These are phyloP conservation scores for Colletotrichum truncatum DNA, from an alignment of 2,329 filamentous ascomycete species.

Conservation along the genomic window DNA sequence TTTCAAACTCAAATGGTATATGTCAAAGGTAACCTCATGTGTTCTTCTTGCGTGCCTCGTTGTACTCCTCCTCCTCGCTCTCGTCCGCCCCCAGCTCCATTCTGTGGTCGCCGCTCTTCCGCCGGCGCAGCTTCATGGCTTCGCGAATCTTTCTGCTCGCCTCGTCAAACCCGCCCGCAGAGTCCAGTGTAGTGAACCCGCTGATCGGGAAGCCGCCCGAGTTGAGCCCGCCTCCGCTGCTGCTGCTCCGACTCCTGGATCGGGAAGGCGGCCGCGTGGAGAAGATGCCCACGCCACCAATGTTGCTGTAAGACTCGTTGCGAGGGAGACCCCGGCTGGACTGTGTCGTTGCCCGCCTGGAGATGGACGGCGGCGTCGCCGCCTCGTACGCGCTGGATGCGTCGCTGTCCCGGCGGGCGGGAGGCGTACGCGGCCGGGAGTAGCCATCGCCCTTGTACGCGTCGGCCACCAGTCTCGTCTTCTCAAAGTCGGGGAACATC, in stretches of 20 bases:
- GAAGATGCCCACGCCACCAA: constrained; percentile 89
- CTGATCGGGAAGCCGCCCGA: constrained; percentile 72
- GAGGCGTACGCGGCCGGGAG: constrained; percentile 33
- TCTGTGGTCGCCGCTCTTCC: constrained; percentile 53
- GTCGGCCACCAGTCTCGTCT: constrained; percentile 73
- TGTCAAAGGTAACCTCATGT: neutral
- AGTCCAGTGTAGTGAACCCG: constrained; percentile 74
- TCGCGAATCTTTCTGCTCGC: constrained; percentile 85
- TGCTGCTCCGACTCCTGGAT: constrained; percentile 76
- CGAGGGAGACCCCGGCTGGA: constrained; percentile 71
- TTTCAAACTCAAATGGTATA: neutral
- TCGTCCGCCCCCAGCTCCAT: constrained; percentile 48
- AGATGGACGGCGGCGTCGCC: constrained; percentile 50
- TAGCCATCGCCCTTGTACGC: constrained; percentile 50
- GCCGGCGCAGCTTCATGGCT: constrained; percentile 77
- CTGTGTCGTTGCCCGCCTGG: constrained; percentile 60
- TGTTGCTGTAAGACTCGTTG: constrained; percentile 94
- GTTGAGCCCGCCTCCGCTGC: constrained; percentile 69
- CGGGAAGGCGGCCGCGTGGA: constrained; percentile 87
- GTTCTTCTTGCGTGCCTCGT: constrained; percentile 54
- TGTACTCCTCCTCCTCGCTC: constrained; percentile 53
- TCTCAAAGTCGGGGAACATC: constrained; percentile 96
- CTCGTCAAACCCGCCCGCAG: constrained; percentile 79
- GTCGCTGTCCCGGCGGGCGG: constrained; percentile 57
- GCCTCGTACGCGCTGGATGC: constrained; percentile 51